phyloP scores from a whole-genome alignment of 2,329 filamentous ascomycete genomes.

The Pyrenochaeta sp. region DNA sequence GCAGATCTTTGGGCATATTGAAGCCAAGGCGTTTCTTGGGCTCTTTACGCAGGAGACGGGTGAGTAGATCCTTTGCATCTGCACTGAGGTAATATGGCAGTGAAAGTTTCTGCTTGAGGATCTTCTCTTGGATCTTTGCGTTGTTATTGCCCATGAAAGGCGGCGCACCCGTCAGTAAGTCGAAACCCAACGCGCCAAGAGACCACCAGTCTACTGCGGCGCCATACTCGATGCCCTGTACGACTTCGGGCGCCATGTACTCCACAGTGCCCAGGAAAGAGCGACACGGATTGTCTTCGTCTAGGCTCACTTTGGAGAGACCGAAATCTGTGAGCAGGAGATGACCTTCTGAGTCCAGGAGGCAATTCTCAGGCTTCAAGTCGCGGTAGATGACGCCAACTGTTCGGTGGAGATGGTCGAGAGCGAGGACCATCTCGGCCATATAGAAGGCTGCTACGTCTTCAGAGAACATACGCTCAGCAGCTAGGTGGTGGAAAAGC shows the following conservation, averaged over 20 bases:
- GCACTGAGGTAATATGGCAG: slow-evolving; percentile 90
- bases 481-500: slow-evolving; percentile 91
- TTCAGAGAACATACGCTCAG: slow-evolving; percentile 95
- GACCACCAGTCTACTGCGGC: slow-evolving; percentile 99
- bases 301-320: slow-evolving; percentile 89
- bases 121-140: slow-evolving; percentile 94
- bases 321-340: slow-evolving; percentile 96
- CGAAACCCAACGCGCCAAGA: slow-evolving; percentile 88
- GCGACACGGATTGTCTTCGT: slow-evolving; percentile 76
- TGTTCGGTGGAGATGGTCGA: slow-evolving; percentile 90
- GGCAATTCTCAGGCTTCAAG: slow-evolving; percentile 96
- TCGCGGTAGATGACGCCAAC: slow-evolving; percentile 96
- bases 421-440: slow-evolving; percentile 94
- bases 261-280: slow-evolving; percentile 94
- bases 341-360: slow-evolving; percentile 90
- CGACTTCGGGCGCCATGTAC: slow-evolving; percentile 98
- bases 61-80: slow-evolving; percentile 94
- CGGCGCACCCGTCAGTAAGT: slow-evolving; percentile 89
- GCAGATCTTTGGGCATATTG: slow-evolving; percentile 87
- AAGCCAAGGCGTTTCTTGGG: slow-evolving; percentile 87
- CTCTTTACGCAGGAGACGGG: slow-evolving; percentile 88
- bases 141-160: slow-evolving; percentile 92
- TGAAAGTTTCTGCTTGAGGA: slow-evolving; percentile 87
- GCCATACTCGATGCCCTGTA: slow-evolving; percentile 87
- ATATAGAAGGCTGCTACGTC: slow-evolving; percentile 94